Evolutionary conservation across 2,329 filamentous ascomycete species (phyloP).

Genomic region (Metarhizium guizhouense): DNA sequence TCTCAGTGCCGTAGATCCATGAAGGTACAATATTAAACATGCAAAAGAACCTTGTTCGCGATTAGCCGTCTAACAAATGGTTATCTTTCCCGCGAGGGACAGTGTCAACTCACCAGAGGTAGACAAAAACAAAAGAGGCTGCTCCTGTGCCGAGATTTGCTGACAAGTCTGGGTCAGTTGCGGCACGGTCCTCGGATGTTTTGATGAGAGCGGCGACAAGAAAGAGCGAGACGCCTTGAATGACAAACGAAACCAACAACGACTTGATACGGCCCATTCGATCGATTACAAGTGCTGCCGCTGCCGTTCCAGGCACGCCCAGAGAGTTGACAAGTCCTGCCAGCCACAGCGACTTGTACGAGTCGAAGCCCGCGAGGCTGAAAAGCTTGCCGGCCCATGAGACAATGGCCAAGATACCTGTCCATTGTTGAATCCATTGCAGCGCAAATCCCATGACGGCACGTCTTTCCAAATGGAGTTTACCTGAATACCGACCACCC

Average conservation of each 20-base stretch:
- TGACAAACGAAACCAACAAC: conserved; percentile 20
- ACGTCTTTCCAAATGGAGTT: conserved; percentile 28
- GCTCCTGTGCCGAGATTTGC: conserved; percentile 12
- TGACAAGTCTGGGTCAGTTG: conserved; percentile 8
- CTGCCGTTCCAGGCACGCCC: conserved; percentile 41
- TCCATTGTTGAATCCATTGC: conserved; percentile 35
- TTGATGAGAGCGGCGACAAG: conserved; percentile 24
- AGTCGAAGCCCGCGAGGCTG: conserved; percentile 14
- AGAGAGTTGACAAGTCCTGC: conserved; percentile 42
- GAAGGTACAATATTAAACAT: conserved; percentile 25
- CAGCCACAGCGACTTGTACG: conserved; percentile 24
- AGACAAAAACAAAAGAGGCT: conserved; percentile 16
- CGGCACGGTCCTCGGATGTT: conserved; percentile 10
- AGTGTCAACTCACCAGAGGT: conserved; percentile 12
- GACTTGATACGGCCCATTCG: conserved; percentile 31
- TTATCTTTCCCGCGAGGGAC: not conserved
- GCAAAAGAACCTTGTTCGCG: conserved; percentile 16
- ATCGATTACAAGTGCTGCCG: conserved; percentile 41
- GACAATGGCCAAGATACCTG: conserved; percentile 32
- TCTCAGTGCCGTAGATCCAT: conserved; percentile 37
- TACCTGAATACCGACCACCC: conserved; percentile 25
- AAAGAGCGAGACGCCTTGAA: conserved; percentile 19
- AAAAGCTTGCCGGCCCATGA: conserved; percentile 21
- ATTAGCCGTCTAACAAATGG: not conserved
- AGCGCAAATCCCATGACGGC: conserved; percentile 30